phyloP scores from a whole-genome alignment of 352 stramenopile genomes.

The Pythium brassicae region DNA sequence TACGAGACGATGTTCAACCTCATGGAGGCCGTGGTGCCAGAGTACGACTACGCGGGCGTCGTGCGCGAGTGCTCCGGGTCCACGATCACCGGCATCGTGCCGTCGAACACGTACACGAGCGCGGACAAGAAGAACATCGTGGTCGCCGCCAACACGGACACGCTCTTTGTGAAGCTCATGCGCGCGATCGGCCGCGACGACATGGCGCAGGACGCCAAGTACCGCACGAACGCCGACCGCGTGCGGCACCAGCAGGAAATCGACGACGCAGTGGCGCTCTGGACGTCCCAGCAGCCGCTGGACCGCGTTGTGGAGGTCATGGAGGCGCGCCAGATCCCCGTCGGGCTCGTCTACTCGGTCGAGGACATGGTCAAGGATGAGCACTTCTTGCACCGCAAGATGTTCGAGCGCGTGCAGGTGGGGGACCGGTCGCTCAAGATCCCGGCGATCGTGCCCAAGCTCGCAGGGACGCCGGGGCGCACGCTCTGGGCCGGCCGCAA shows the following conservation, averaged over 20 bases:
- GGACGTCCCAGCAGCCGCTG: slow-evolving; percentile 45
- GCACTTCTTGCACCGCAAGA: slow-evolving; percentile 65
- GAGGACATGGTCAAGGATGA: slow-evolving; percentile 73
- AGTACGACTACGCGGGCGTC: slow-evolving; percentile 79
- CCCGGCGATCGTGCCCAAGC: slow-evolving; percentile 74
- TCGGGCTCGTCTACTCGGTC: slow-evolving; percentile 77
- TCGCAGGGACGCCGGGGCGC: slow-evolving; percentile 49
- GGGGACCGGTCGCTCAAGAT: slow-evolving; percentile 44
- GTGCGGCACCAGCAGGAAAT: slow-evolving; percentile 59
- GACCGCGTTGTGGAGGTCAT: slow-evolving; percentile 51
- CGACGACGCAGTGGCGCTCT: slow-evolving; percentile 47
- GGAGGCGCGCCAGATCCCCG: slow-evolving; percentile 48
- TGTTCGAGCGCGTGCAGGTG: slow-evolving; percentile 67
- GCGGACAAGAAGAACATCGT: slow-evolving; percentile 83
- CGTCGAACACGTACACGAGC: slow-evolving; percentile 83
- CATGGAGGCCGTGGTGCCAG: slow-evolving; percentile 78
- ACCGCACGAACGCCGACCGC: slow-evolving; percentile 63
- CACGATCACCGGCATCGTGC: slow-evolving; percentile 86
- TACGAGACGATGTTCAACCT: slow-evolving; percentile 88
- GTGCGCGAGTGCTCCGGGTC: slow-evolving; percentile 82
- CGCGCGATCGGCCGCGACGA: slow-evolving; percentile 53
- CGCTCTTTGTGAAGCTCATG: slow-evolving; percentile 80
- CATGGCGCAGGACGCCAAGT: slow-evolving; percentile 52
- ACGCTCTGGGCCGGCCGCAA: slow-evolving; percentile 65
- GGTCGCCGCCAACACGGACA: slow-evolving; percentile 82